phyloP scores from a whole-genome alignment of 768 basidiomycete genomes.

The Tephrocybe rancida region DNA sequence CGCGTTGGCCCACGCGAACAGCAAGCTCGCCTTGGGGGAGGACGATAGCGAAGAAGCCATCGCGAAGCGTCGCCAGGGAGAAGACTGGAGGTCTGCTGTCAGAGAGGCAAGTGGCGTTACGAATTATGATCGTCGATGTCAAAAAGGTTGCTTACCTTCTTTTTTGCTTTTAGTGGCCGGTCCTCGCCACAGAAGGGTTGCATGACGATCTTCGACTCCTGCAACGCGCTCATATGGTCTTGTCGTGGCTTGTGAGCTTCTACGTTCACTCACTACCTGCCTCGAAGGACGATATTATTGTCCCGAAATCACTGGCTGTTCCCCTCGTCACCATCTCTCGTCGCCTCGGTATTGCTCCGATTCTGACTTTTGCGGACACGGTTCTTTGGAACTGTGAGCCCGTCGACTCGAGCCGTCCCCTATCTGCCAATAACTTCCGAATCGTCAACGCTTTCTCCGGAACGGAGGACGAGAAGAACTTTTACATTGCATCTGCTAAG shows the following conservation, averaged over 20 bases:
- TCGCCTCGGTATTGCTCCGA: constrained; percentile 83
- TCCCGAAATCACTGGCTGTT: constrained; percentile 77
- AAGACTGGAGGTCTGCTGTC: constrained; percentile 68
- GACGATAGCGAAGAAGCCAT: constrained; percentile 51
- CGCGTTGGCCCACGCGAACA: constrained; percentile 56
- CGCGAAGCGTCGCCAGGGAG: constrained; percentile 54
- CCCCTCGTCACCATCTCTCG: constrained; percentile 80
- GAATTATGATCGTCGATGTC: constrained; percentile 4
- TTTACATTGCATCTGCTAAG: constrained; percentile 82
- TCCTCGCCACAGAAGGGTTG: constrained; percentile 59
- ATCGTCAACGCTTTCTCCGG: constrained; percentile 80
- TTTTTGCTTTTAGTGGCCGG: constrained; percentile 64
- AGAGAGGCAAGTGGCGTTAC: constrained; percentile 52
- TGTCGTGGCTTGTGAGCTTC: constrained; percentile 88
- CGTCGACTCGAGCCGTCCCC: constrained; percentile 55
- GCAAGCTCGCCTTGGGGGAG: constrained; percentile 57
- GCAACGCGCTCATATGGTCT: constrained; percentile 86
- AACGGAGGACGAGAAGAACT: constrained; percentile 81
- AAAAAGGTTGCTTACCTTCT: constrained; percentile 13
- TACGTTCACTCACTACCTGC: constrained; percentile 82
- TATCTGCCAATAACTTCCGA: constrained; percentile 74
- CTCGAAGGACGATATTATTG: constrained; percentile 42
- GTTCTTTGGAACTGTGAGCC: constrained; percentile 92
- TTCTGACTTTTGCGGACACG: constrained; percentile 94
- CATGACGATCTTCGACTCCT: constrained; percentile 58